Evolutionary conservation across 306 rosid species (phyloP), one percentile per base, ranked within the genome.

Genomic region (Prunus mira): DNA sequence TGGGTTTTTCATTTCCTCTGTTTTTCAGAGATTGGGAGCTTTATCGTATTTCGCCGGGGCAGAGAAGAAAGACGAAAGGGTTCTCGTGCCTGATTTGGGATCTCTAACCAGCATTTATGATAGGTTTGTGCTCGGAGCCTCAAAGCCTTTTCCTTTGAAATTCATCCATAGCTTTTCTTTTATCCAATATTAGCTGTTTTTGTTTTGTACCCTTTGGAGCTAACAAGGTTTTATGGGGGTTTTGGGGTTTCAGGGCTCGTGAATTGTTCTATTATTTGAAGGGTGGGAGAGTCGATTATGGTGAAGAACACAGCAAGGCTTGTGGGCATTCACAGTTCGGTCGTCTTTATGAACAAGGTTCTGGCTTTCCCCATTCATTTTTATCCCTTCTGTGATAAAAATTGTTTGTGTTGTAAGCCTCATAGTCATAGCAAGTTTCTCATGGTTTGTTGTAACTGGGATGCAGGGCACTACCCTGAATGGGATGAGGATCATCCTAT

Each of bases 401-500:
- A 49, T 10, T 12, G 2, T 49, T 49, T 49, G 6, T 49, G 4
- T 14, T 13, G 17, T 49, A 24, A 32, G 10, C 65, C 65, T 25
- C 9, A 25, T 38, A 38, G 43, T 34, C 15, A 11, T 51, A 34
- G 55, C 13, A 14, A 51, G 67, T 47, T 9, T 65, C 27, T 63
- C 38, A 30, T 28, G 14, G 38, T 63, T 43, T 41, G 38, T 15
- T 71, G 67, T 51, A 80, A 73, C 73, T 78, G 79, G 74, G 70
- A 62, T 85, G 49, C 88, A 92, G 99, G 99, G 51, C 87, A 96
- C 72, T 96, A 91, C 83, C 93, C 98, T 54, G 96, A 96, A 74
- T 96, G 99, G 99, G 97, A 92, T 76, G 99, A 92, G 71, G 96
- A 96, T 74, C 98, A 92, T 73, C 97, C 98, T 54, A 75, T 96